phyloP scores from a whole-genome alignment of 1,284 basidiomycete species.

The Vanrija humicola region DNA sequence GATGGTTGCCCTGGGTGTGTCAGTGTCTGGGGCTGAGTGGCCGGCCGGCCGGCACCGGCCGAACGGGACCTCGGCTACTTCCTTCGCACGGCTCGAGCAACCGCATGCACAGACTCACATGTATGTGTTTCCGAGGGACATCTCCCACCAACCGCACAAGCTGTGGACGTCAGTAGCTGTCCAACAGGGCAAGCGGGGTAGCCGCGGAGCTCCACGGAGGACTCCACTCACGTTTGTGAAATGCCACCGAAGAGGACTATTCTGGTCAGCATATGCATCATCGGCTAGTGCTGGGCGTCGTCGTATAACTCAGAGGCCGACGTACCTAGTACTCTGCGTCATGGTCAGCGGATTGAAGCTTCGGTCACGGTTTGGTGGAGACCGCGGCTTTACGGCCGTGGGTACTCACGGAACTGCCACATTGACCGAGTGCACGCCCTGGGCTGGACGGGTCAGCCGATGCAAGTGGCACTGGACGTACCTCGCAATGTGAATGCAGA shows the following conservation, averaged over 20 bases:
- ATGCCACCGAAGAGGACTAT: constrained; percentile 3
- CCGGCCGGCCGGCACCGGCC: no score
- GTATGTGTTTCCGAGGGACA: constrained; percentile 3
- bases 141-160: constrained; percentile 5
- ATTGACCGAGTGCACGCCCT: background rate
- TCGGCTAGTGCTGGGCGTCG: no score
- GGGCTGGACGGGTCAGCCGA: background rate
- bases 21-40: no score
- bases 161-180: background rate
- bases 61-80: no score
- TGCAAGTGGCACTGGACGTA: background rate
- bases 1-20: background rate
- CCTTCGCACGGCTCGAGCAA: no score
- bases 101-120: background rate
- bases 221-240: background rate
- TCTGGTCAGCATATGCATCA: no score
- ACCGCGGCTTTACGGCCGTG: no score
- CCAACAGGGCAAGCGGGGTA: background rate
- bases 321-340: no score
- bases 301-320: no score
- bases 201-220: background rate
- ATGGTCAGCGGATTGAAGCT: no score
- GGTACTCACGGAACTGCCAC: background rate
- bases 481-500: background rate
- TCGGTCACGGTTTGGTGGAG: no score